Percentiles rank a stretch among this genome's conserved stretches.
Conservation (phyloP, 2,329 filamentous ascomycete species). For the Phialophora verrucosa region DNA sequence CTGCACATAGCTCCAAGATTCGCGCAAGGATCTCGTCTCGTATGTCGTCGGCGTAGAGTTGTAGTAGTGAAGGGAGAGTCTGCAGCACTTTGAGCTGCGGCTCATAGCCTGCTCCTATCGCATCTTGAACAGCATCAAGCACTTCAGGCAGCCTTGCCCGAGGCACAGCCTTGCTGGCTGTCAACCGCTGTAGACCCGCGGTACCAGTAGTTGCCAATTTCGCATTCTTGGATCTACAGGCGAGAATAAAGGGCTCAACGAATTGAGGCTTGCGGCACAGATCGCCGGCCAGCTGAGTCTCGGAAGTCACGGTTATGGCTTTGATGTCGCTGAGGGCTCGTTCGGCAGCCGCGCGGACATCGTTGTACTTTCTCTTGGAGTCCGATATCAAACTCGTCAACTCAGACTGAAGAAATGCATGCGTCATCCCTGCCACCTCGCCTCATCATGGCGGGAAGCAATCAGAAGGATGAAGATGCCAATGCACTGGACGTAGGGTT, state of each 20-base stretch:
- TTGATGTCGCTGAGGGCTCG: conserved; percentile 91
- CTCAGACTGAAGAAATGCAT: conserved; percentile 77
- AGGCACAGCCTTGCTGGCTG: conserved; percentile 80
- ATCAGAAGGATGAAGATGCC: not conserved
- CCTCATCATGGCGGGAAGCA: conserved; percentile 27
- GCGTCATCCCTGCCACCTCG: conserved; percentile 37
- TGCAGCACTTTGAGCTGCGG: conserved; percentile 96
- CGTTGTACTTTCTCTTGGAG: conserved; percentile 91
- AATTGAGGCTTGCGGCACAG: conserved; percentile 81
- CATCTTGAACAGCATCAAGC: conserved; percentile 84
- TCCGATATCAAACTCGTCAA: conserved; percentile 91
- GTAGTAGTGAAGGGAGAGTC: conserved; percentile 82
- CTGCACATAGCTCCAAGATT: conserved; percentile 87
- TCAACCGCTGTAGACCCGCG: conserved; percentile 85
- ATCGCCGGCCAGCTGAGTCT: conserved; percentile 78
- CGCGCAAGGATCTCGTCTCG: conserved; percentile 80
- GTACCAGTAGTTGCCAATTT: conserved; percentile 89
- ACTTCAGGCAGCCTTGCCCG: conserved; percentile 81
- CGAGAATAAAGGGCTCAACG: conserved; percentile 90
- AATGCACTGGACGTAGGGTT: not conserved
- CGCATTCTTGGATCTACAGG: conserved; percentile 85
- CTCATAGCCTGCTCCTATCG: conserved; percentile 75
- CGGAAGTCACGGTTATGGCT: conserved; percentile 72
- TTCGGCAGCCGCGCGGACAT: conserved; percentile 87
- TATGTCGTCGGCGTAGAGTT: conserved; percentile 85